Conservation (phyloP, 108 stramenopile species). For the Cyclotella baltica region DNA sequence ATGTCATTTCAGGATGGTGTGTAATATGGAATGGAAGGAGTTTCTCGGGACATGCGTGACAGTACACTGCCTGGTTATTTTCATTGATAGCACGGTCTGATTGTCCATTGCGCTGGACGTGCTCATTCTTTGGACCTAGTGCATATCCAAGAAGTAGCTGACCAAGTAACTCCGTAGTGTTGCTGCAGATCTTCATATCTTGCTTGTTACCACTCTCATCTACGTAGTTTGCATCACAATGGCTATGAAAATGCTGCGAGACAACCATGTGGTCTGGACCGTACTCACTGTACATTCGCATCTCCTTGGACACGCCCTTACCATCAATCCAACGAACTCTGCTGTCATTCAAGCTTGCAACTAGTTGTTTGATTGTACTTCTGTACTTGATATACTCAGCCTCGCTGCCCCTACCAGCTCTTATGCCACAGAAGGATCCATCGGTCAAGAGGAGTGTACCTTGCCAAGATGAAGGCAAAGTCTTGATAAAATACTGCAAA, state of each 20-base stretch:
- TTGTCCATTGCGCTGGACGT: neutral
- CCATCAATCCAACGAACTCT: too few relatives aligned
- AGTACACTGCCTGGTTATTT: too few relatives aligned
- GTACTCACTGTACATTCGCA: too few relatives aligned
- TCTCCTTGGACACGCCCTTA: too few relatives aligned
- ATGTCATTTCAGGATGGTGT: slow-evolving; percentile 22
- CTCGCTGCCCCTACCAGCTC: neutral
- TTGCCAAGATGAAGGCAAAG: slow-evolving; percentile 21
- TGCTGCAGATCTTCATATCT: slow-evolving; percentile 1
- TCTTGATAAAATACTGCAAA: slow-evolving; percentile 7
- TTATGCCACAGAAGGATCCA: slow-evolving; percentile 5
- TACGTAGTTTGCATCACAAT: slow-evolving; percentile 1
- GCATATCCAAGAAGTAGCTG: slow-evolving; percentile 36
- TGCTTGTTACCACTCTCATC: neutral
- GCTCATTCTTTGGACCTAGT: too few relatives aligned
- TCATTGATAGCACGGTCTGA: neutral
- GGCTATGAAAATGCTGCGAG: slow-evolving; percentile 43
- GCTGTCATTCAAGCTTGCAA: slow-evolving; percentile 17
- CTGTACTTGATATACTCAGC: slow-evolving; percentile 9
- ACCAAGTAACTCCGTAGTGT: slow-evolving; percentile 35
- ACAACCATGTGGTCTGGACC: slow-evolving; percentile 18
- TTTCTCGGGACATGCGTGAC: too few relatives aligned
- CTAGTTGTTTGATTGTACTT: neutral
- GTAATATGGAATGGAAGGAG: too few relatives aligned
- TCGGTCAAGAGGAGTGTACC: too few relatives aligned